These are phyloP conservation scores for Pogostemon cablin DNA, from an alignment of 257 asterid species.

Conservation along the genomic window DNA sequence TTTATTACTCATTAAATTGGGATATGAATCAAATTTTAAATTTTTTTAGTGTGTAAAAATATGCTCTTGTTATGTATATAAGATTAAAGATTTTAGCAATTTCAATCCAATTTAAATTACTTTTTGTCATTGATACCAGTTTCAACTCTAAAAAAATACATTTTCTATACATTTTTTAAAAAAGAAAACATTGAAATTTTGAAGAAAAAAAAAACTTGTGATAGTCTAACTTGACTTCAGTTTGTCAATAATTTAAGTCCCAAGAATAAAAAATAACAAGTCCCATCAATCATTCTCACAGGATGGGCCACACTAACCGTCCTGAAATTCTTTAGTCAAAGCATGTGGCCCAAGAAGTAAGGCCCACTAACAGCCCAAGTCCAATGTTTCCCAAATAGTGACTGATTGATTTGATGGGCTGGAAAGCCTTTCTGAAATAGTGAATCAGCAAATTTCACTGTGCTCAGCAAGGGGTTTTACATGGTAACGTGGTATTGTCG, in stretches of 20 bases:
- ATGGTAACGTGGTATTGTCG: slow-evolving; percentile 16
- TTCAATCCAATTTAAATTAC: too few species aligned
- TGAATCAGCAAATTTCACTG: slow-evolving; percentile 11
- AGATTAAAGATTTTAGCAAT: too few species aligned
- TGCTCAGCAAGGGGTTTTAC: slow-evolving; percentile 1
- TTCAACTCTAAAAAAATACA: too few species aligned
- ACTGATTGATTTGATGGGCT: slow-evolving; percentile 47
- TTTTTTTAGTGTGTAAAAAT: too few species aligned
- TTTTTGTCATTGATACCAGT: too few species aligned
- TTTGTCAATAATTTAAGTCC: slow-evolving; percentile 3
- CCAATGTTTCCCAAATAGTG: slow-evolving; percentile 31
- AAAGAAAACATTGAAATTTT: too few species aligned
- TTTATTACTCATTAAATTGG: too few species aligned
- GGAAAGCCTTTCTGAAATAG: slow-evolving; percentile 18
- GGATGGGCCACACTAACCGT: slow-evolving; percentile 43
- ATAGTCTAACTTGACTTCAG: background rate
- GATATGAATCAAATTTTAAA: too few species aligned
- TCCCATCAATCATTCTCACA: slow-evolving; percentile 33
- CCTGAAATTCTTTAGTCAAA: slow-evolving; percentile 23
- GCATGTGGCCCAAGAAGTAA: slow-evolving; percentile 18
- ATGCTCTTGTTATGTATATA: too few species aligned
- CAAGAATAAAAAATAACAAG: slow-evolving; percentile 24
- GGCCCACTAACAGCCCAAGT: slow-evolving; percentile 37
- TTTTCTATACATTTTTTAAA: too few species aligned
- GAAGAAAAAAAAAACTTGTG: background rate